Conservation (phyloP, 345 rosid species). For the Excoecaria cochinchinensis region DNA sequence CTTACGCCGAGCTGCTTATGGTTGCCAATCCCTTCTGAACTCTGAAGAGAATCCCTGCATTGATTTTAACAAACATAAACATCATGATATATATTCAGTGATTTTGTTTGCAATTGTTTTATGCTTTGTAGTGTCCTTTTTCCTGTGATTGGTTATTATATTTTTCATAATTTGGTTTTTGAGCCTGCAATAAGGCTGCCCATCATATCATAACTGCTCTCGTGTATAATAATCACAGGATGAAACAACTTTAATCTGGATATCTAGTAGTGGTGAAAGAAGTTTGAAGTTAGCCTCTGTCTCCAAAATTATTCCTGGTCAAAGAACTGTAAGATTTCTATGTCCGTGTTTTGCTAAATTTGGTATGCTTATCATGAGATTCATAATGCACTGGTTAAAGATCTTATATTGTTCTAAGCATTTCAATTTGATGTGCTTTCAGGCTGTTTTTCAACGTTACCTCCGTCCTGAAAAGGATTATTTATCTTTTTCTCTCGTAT, state of each 20-base stretch:
- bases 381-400: background rate
- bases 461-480: slow-evolving; percentile 84
- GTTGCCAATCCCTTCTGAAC: background rate
- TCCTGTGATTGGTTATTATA: slow-evolving; percentile 8
- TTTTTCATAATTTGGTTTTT: background rate
- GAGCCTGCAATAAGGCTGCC: background rate
- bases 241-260: slow-evolving; percentile 88
- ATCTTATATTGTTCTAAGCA: slow-evolving; percentile 10
- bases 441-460: slow-evolving; percentile 87
- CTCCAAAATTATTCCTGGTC: slow-evolving; percentile 88
- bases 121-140: background rate
- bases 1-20: background rate
- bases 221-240: slow-evolving; percentile 55
- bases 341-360: slow-evolving; percentile 6
- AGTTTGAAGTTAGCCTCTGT: slow-evolving; percentile 79
- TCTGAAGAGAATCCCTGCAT: background rate
- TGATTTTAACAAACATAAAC: background rate
- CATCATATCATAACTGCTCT: slow-evolving; percentile 5
- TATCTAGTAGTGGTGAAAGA: slow-evolving; percentile 75
- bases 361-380: slow-evolving; percentile 5
- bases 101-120: background rate
- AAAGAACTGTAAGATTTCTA: slow-evolving; percentile 76
- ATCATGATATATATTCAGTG: background rate
- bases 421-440: slow-evolving; percentile 27
- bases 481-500: slow-evolving; percentile 84